Evolutionary conservation across 2,329 filamentous ascomycete species (phyloP), one percentile per base, ranked within the genome.

Genomic region (Xylaria sp.): DNA sequence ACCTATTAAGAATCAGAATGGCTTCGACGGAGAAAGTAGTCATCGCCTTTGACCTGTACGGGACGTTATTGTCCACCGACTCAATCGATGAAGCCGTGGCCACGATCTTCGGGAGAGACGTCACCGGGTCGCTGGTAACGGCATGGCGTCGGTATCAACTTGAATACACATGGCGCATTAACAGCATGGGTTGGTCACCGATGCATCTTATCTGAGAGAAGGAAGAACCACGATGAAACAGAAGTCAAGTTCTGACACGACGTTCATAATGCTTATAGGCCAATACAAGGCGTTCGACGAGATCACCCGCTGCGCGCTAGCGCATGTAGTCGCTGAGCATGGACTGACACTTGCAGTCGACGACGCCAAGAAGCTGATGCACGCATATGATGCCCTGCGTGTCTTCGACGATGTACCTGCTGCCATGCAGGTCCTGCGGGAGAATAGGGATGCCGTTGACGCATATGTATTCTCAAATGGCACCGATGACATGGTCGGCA

Each of bases 111-210:
- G 85, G 82, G 5, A 71, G 81, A 35, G 82, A 84, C 4, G 80
- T 81, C 64, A 84, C 85, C 2, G 73, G 77, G 23, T 72, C 72
- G 0, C 78, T 91, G 37, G 83, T 87, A 3, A 71, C 79, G 13
- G 72, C 83, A 68, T 91, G 88, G 83, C 78, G 89, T 58, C 80
- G 81, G 35, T 87, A 87, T 68, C 89, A 92, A 72, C 76, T 92
- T 7, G 89, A 91, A 72, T 92, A 91, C 67, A 90, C 88, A 46
- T 92, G 87, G 87, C 78, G 89, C 55, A 74, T 88, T 64, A 91
- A 86, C 68, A 87, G 84, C 77, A 92, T 92, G 88, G 80, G 89
- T 88, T 75, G 62, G 76, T 30, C 23, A 6, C 4, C 5, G 23
- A 1, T 5, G 23, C 23, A 30, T 30, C 5, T 30, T 30, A 3